phyloP scores from a whole-genome alignment of 164 flowering plant genomes.

The Chimonanthus praecox region DNA sequence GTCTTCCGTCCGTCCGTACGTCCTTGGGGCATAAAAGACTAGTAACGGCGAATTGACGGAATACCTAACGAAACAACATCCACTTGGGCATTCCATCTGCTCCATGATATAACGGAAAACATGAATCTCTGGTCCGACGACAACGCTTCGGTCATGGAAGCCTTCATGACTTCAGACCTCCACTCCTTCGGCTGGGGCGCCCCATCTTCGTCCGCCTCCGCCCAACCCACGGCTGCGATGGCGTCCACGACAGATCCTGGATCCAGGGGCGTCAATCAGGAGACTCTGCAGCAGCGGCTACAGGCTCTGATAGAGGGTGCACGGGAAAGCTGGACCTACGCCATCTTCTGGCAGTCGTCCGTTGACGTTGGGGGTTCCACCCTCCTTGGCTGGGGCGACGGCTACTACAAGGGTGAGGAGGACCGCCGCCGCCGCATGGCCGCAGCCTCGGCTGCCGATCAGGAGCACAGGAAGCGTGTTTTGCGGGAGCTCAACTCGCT shows the following conservation, averaged over 20 bases:
- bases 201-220: conserved; percentile 21
- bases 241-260: conserved; percentile 6
- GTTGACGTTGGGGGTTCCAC: conserved; percentile 41
- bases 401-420: conserved; percentile 81
- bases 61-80: background rate
- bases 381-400: conserved; percentile 80
- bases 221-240: conserved; percentile 6
- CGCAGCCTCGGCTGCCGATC: conserved; percentile 42
- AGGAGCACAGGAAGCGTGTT: conserved; percentile 68
- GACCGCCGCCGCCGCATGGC: conserved; percentile 26
- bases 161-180: conserved; percentile 65
- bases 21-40: background rate
- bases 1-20: background rate
- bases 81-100: background rate
- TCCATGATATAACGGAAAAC: conserved; percentile 23
- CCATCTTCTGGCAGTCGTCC: conserved; percentile 88
- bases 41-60: background rate
- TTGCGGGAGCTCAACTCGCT: conserved; percentile 74
- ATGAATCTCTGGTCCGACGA: conserved; percentile 76
- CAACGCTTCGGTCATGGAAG: conserved; percentile 73
- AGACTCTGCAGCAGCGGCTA: conserved; percentile 76
- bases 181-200: conserved; percentile 33
- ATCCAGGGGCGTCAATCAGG: conserved; percentile 40
- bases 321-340: conserved; percentile 82
- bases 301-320: conserved; percentile 68